Evolutionary conservation across 371 early-diverging fungal species (phyloP).

Genomic region (Dichotomocladium elegans): DNA sequence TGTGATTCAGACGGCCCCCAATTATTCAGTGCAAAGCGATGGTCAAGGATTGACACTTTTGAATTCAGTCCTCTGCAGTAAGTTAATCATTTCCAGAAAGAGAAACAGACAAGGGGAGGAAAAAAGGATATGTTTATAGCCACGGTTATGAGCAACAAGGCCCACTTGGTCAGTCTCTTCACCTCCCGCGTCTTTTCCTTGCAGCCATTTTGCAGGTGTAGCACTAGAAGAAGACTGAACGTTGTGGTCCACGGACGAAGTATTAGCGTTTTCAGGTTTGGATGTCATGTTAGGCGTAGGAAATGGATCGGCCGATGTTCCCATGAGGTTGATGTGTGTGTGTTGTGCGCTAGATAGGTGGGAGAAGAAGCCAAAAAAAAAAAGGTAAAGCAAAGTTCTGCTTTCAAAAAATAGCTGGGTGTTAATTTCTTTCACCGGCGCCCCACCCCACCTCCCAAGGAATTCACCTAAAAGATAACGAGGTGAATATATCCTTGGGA

Average conservation of each 20-base stretch:
- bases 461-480: no score
- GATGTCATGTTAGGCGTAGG: no score
- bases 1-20: slow-evolving; percentile 35
- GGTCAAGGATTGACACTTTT: slow-evolving; percentile 23
- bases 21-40: slow-evolving; percentile 32
- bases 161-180: slow-evolving; percentile 26
- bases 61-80: neutral
- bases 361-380: no score
- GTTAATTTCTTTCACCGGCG: no score
- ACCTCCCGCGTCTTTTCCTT: slow-evolving; percentile 13
- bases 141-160: slow-evolving; percentile 48
- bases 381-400: no score
- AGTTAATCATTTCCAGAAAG: neutral
- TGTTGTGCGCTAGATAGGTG: no score
- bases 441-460: no score
- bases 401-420: no score
- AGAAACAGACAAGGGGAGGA: neutral
- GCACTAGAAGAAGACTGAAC: neutral
- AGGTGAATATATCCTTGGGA: no score
- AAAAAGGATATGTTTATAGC: slow-evolving; percentile 62
- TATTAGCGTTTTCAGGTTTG: neutral
- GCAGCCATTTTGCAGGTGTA: slow-evolving; percentile 8
- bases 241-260: neutral
- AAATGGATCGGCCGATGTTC: no score
- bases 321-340: no score